Evolutionary conservation across 352 stramenopile species (phyloP), one percentile per base, ranked within the genome.

Genomic region (Globisporangium uncinulatum): DNA sequence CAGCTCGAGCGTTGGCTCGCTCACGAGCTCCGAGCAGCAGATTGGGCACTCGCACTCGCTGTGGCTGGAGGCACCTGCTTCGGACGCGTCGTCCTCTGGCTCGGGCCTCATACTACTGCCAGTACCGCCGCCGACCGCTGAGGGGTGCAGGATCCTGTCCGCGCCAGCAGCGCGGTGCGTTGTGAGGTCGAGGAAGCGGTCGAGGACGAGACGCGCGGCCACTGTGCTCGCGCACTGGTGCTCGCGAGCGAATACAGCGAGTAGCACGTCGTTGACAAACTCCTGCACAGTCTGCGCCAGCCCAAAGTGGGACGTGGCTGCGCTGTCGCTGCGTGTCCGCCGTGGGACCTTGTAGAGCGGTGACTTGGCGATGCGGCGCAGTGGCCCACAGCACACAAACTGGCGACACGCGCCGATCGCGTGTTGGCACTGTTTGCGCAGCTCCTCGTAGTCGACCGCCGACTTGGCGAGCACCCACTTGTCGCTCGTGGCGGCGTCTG

Each of bases 401-500:
- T 67, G 21, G 29, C 63, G 73, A 57, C 84, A 94, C 31, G 44
- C 59, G 20, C 58, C 54, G 48, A 72, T 54, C 5, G 61, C 59
- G 29, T 59, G 58, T 55, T 72, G 66, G 17, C 86, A 61, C 14
- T 21, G 56, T 20, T 70, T 70, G 59, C 76, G 73, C 10, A 92
- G 67, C 34, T 70, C 59, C 11, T 70, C 41, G 56, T 81, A 70
- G 43, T 91, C 76, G 51, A 21, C 54, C 1, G 67, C 73, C 7
- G 69, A 71, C 57, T 89, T 92, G 50, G 51, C 58, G 52, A 91
- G 53, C 37, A 91, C 80, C 79, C 79, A 93, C 50, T 86, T 88
- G 57, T 85, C 74, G 45, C 63, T 67, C 52, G 86, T 68, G 32
- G 78, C 63, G 45, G 65, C 73, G 65, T 94, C 78, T n/a, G 74